Conservation (phyloP, 306 rosid genomes). For the Dalbergia oliveri region DNA sequence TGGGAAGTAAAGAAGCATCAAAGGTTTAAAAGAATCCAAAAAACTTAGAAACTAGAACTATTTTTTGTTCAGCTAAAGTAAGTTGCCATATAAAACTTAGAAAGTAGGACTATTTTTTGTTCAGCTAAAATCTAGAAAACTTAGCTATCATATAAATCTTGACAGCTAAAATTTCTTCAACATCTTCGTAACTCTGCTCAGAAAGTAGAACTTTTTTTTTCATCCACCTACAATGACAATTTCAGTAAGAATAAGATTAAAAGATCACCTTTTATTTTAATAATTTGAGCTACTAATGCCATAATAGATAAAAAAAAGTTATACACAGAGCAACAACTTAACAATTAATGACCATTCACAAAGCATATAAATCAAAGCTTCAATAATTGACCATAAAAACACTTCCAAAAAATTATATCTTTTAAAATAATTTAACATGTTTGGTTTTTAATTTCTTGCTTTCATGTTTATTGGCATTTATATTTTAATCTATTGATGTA, state of each 20-base stretch:
- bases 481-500: too few relatives aligned
- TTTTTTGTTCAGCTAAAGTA: too few relatives aligned
- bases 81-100: too few relatives aligned
- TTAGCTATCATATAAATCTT: slow-evolving; percentile 78
- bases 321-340: neutral
- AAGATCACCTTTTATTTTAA: slow-evolving; percentile 24
- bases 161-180: slow-evolving; percentile 90
- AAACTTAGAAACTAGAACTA: slow-evolving; percentile 2
- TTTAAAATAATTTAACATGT: neutral
- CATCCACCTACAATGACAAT: slow-evolving; percentile 80
- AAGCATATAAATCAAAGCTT: slow-evolving; percentile 14
- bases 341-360: slow-evolving; percentile 12
- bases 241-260: slow-evolving; percentile 23
- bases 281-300: slow-evolving; percentile 19
- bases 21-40: neutral
- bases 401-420: neutral
- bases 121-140: too few relatives aligned
- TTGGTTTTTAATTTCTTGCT: neutral
- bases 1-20: neutral
- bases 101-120: too few relatives aligned
- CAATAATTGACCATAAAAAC: neutral
- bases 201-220: slow-evolving; percentile 85
- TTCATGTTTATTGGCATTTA: slow-evolving; percentile 26
- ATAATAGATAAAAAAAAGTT: slow-evolving; percentile 33
- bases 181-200: slow-evolving; percentile 97